phyloP scores from a whole-genome alignment of 306 rosid genomes.

The Medicago lupulina region DNA sequence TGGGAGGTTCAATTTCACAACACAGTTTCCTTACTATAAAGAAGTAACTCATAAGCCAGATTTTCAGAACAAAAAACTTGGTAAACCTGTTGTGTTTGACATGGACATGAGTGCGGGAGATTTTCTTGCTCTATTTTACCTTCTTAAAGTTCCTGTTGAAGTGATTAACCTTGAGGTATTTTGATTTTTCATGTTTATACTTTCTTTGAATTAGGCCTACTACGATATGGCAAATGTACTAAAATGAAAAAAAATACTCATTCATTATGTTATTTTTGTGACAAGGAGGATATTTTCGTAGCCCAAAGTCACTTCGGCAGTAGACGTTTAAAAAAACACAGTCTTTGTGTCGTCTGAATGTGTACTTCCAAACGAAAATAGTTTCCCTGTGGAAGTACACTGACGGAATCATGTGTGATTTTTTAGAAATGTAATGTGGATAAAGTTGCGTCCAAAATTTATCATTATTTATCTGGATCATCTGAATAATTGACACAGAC shows the following conservation, averaged over 20 bases:
- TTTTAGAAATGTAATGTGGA: background rate
- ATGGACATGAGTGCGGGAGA: constrained; percentile 99
- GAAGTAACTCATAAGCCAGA: constrained; percentile 65
- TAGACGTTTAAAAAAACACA: too few species aligned
- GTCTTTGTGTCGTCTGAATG: too few species aligned
- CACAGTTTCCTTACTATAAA: constrained; percentile 73
- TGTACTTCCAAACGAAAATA: too few species aligned
- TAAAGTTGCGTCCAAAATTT: too few species aligned
- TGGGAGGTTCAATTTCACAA: constrained; percentile 81
- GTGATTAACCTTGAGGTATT: constrained; percentile 77
- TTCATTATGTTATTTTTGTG: background rate
- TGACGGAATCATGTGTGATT: background rate
- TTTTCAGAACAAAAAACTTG: constrained; percentile 55
- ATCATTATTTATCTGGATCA: background rate
- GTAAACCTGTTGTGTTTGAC: constrained; percentile 85
- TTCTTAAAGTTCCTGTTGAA: constrained; percentile 84
- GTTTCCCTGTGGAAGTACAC: too few species aligned
- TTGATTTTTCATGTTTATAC: background rate
- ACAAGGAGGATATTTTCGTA: background rate
- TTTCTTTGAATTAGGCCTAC: too few species aligned
- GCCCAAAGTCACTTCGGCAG: too few species aligned
- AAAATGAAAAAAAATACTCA: too few species aligned
- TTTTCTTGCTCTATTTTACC: constrained; percentile 81
- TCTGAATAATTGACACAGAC: background rate
- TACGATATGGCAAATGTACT: too few species aligned